Base-by-base conservation (phyloP, 2,329 filamentous ascomycete species). In the Diaporthe eres region DNA sequence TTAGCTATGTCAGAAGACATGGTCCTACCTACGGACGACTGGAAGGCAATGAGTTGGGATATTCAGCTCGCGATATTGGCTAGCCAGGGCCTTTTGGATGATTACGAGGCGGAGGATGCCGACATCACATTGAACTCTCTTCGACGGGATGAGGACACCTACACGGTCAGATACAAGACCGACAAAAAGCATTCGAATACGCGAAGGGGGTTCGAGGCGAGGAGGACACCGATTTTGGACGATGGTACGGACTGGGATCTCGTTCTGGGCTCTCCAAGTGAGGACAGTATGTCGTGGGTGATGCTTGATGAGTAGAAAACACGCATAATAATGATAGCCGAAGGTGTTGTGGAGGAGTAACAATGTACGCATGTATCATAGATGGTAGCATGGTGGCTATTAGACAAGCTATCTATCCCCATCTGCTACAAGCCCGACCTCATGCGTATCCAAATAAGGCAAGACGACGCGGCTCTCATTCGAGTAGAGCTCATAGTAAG, bases 401-500 rank as follows among this genome's bases (percentile, higher is more conserved):
- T 10, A 57, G 13, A 8, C 37, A 22, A 58, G 1, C 19, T 28
- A 47, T n/a, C 19, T n/a, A 17, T 28, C 17, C 39, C 9, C 4
- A 4, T 47, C 0, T 12, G 37, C 9, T 3, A 49, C 10, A 17
- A 13, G 37, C 22, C 6, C 19, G 37, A 9, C 13, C 2, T n/a
- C 19, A 13, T 49, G 61, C 9, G 22, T 34, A 2, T 1, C 4
- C 4, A n/a, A 22, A 22, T 12, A 12, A 70, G 2, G 15, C 7
- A 55, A 28, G 47, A 25, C 5, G n/a, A 28, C 8, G 7, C 0
- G 19, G 15, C 55, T 12, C 53, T 74, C 0, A 77, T 77, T 2
- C 79, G 6, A 55, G n/a, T 31, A 17, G 5, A 42, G 22, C 49
- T 74, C 37, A 81, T 19, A 81, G 65, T n/a, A 82, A 76, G 61